Evolutionary conservation across 768 basidiomycete species (phyloP), one percentile per base, ranked within the genome.

Genomic region (Amanita pallidorosea): DNA sequence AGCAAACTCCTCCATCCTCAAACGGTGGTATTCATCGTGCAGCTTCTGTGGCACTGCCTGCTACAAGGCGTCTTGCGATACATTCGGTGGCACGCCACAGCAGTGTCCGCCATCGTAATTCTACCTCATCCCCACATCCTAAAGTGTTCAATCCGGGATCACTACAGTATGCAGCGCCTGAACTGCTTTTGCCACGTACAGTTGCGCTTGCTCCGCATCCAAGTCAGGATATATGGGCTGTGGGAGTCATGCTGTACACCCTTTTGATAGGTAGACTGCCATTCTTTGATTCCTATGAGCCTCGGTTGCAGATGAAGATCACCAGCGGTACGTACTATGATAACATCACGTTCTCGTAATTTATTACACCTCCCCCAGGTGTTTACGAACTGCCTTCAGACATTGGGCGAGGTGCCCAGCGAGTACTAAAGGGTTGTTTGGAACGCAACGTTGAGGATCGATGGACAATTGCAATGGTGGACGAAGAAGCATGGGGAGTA

Each of bases 171-270:
- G 87, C 90, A 1, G 76, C 93, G 0, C 93, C 93, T 5, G 93
- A 97, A 62, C 75, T 96, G 3, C 74, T 96, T 2, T 71, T 80
- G 0, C 50, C 42, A 44, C 79, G 76, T 47, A 63, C 67, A 2
- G 60, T 68, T 27, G 60, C 68, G 0, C 57, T 70, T 5, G 64
- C 62, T 40, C 74, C 77, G 0, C 68, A 79, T 57, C 85, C 92
- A 2, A 80, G 88, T 0, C 89, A 93, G 61, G 96, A 99, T 56
- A 83, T 98, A 25, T 99, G 96, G 96, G 93, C 96, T 0, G 69
- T 97, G 2, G 96, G 96, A 0, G 82, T 93, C 49, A 75, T 96
- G 55, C 79, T 99, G 2, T 89, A 92, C 61, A 81, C 85, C 7
- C 71, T 99, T 1, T 74, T 98, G 17, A 83, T 82, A 0, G 92